A percentile compares a stretch with the other conserved stretches of the same genome.
Conservation (phyloP, 2,329 filamentous ascomycete species). For the Emmonsiellopsis sp. region DNA sequence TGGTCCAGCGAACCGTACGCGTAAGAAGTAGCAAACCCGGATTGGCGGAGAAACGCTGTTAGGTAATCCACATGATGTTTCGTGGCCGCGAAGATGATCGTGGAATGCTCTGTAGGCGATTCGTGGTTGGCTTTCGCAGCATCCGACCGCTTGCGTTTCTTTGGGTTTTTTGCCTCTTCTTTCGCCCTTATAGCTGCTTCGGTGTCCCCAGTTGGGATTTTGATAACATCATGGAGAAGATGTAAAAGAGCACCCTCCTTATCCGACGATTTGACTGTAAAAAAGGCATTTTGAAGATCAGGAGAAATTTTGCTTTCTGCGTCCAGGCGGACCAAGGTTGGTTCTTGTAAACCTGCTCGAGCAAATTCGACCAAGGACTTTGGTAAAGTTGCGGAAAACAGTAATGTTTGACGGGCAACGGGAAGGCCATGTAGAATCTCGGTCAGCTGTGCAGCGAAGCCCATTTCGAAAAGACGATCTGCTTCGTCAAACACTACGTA, state of each 20-base stretch:
- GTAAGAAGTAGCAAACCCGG: conserved; percentile 85
- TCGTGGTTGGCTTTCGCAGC: conserved; percentile 48
- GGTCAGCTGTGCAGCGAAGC: conserved; percentile 83
- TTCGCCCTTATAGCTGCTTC: conserved; percentile 39
- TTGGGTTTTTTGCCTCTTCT: conserved; percentile 35
- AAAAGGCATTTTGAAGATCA: conserved; percentile 91
- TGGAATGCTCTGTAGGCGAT: conserved; percentile 80
- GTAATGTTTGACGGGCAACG: conserved; percentile 71
- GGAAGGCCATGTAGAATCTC: conserved; percentile 90
- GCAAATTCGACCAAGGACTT: conserved; percentile 95
- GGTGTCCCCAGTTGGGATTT: conserved; percentile 67
- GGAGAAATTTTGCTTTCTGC: conserved; percentile 94
- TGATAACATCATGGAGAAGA: conserved; percentile 82
- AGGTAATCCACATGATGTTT: conserved; percentile 98
- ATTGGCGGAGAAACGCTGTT: conserved; percentile 64
- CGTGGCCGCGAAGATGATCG: conserved; percentile 87
- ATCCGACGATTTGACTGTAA: conserved; percentile 82
- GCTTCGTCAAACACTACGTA: conserved; percentile 98
- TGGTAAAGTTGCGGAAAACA: conserved; percentile 92
- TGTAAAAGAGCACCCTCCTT: conserved; percentile 90
- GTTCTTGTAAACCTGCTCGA: conserved; percentile 84
- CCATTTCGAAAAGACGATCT: conserved; percentile 96
- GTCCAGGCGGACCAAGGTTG: conserved; percentile 80
- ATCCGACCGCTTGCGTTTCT: conserved; percentile 42
- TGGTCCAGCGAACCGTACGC: conserved; percentile 94